A percentile compares a stretch with the other conserved stretches of the same genome.
Evolutionary conservation across 2,329 filamentous ascomycete species (phyloP).

Genomic region (Cercospora sp.): DNA sequence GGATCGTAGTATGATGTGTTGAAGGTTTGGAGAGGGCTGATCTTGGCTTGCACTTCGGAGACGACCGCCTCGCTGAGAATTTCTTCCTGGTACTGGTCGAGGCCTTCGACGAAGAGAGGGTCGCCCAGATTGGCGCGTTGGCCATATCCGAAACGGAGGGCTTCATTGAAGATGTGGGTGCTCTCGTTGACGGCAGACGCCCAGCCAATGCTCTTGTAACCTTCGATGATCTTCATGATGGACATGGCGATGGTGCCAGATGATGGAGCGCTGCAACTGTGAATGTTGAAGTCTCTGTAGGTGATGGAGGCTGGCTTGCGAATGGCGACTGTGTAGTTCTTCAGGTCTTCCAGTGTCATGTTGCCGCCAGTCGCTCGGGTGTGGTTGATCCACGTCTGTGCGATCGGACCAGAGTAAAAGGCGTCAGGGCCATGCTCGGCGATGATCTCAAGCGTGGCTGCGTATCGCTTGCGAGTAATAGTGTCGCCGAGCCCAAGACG

Average conservation of each 20-base stretch:
- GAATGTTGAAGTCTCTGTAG: constrained; percentile 68
- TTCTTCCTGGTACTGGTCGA: constrained; percentile 63
- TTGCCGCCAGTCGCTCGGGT: constrained; percentile 73
- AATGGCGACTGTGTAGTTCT: constrained; percentile 68
- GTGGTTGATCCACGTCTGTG: constrained; percentile 70
- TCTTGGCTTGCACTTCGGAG: constrained; percentile 61
- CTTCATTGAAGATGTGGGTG: constrained; percentile 81
- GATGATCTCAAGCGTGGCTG: constrained; percentile 75
- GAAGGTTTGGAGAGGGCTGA: constrained; percentile 70
- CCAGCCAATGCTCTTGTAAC: constrained; percentile 66
- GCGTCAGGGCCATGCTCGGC: constrained; percentile 69
- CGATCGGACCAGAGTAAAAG: constrained; percentile 73
- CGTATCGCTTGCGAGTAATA: constrained; percentile 80
- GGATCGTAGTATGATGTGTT: constrained; percentile 76
- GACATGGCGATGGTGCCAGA: constrained; percentile 75
- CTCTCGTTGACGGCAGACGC: constrained; percentile 63
- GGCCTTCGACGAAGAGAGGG: constrained; percentile 68
- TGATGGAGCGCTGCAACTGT: constrained; percentile 70
- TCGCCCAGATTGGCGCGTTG: constrained; percentile 76
- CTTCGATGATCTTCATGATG: constrained; percentile 79
- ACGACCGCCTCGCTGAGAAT: constrained; percentile 68
- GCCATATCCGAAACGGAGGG: constrained; percentile 86
- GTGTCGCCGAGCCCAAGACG: constrained; percentile 70
- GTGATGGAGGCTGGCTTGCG: constrained; percentile 59
- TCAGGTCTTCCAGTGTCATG: constrained; percentile 78